Evolutionary conservation across 352 stramenopile genomes (phyloP).

Genomic region (Pythium aquatile): DNA sequence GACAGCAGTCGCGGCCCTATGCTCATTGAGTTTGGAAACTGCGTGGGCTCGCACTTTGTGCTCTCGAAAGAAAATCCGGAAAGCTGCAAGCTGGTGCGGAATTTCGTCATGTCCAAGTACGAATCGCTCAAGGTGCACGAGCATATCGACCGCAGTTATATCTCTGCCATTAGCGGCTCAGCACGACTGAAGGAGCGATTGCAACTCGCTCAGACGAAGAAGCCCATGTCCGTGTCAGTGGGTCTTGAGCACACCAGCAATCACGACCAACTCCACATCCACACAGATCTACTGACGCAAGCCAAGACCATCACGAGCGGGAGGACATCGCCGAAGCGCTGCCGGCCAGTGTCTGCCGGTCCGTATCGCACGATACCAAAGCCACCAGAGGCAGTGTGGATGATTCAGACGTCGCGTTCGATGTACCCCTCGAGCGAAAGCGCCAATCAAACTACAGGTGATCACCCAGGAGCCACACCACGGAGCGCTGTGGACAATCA

Average conservation of each 20-base stretch:
- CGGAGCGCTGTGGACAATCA: too few species aligned
- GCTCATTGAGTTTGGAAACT: conserved; percentile 84
- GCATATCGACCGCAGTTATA: conserved; percentile 72
- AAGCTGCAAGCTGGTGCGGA: conserved; percentile 43
- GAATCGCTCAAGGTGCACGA: conserved; percentile 62
- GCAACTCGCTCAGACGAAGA: conserved; percentile 50
- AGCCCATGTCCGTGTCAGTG: background rate
- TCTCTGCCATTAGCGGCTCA: conserved; percentile 64
- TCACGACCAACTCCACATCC: background rate
- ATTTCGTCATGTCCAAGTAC: conserved; percentile 62
- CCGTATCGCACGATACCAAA: conserved; percentile 44
- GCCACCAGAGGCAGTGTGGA: conserved; percentile 25
- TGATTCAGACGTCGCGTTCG: conserved; percentile 61
- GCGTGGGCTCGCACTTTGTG: conserved; percentile 64
- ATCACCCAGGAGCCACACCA: background rate
- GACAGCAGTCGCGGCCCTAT: conserved; percentile 74
- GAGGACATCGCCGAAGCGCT: conserved; percentile 62
- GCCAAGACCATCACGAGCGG: conserved; percentile 33
- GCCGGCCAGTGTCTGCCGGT: conserved; percentile 57
- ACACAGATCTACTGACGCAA: background rate
- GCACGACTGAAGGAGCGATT: conserved; percentile 47
- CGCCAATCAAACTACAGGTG: background rate
- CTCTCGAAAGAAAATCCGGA: conserved; percentile 56
- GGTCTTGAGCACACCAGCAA: conserved; percentile 7
- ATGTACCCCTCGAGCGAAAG: conserved; percentile 35